Conservation (phyloP, 2,329 filamentous ascomycete genomes). For the Aspergillus neotritici region DNA sequence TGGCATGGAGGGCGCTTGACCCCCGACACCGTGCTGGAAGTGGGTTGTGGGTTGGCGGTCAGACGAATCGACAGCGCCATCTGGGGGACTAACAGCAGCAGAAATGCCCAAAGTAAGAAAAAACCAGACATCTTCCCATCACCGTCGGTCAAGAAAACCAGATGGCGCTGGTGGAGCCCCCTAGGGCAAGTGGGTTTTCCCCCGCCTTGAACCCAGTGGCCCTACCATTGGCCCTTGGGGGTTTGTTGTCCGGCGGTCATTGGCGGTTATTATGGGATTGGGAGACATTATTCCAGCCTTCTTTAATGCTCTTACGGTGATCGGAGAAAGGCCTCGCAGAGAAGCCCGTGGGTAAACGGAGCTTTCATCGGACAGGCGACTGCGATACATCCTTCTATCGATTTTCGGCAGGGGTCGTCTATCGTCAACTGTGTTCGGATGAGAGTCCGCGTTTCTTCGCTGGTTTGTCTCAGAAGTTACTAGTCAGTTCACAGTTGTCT, state of each 20-base stretch:
- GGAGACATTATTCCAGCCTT: no score
- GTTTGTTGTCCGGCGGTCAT: conserved; percentile 14
- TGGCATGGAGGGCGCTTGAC: conserved; percentile 3
- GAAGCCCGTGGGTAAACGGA: no score
- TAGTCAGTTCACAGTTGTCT: conserved; percentile 5
- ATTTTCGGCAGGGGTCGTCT: no score
- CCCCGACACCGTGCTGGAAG: conserved; percentile 9
- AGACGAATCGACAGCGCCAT: conserved; percentile 12
- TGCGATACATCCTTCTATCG: no score
- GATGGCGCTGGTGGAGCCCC: no score
- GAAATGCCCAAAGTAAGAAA: conserved; percentile 24
- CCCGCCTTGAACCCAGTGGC: conserved; percentile 8
- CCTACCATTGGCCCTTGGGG: conserved; percentile 4
- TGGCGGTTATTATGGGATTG: conserved; percentile 4
- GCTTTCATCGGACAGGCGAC: no score
- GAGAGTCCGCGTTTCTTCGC: no score
- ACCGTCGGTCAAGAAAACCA: conserved; percentile 7
- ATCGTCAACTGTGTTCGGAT: no score
- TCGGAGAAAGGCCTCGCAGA: no score
- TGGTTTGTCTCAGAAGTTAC: not conserved
- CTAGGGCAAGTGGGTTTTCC: conserved; percentile 7
- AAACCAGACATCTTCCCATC: conserved; percentile 1
- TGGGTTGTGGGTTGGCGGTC: conserved; percentile 18
- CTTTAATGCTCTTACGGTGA: no score
- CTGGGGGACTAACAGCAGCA: conserved; percentile 22